phyloP scores from a whole-genome alignment of 1,284 basidiomycete genomes.

The Leccinum subrobustum region DNA sequence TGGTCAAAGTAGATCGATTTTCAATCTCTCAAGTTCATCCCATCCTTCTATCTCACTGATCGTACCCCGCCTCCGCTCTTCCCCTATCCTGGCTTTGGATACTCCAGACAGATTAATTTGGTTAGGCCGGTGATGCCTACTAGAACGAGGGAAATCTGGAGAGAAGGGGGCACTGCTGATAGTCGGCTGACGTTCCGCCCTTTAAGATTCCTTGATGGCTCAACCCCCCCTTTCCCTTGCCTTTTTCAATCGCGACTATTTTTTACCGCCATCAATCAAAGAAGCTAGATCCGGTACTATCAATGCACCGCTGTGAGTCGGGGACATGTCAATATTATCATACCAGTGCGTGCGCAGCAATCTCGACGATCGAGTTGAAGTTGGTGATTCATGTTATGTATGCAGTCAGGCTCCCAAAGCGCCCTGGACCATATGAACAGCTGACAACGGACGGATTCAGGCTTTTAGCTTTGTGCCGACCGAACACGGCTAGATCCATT shows the following conservation, averaged over 20 bases:
- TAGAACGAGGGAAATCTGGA: not conserved
- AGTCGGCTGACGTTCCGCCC: not conserved
- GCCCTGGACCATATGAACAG: not conserved
- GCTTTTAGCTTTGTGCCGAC: not conserved
- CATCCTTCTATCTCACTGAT: not conserved
- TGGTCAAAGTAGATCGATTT: not conserved
- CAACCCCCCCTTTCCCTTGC: not conserved
- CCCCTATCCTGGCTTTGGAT: not conserved
- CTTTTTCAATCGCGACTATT: not conserved
- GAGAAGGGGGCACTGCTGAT: not conserved
- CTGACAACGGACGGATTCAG: not conserved
- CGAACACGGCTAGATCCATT: not conserved
- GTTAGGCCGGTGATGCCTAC: not conserved
- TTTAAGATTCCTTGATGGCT: not conserved
- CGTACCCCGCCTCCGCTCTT: not conserved
- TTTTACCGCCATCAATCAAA: not conserved
- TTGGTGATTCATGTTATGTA: not conserved
- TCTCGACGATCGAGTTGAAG: not conserved
- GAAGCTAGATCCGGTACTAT: not conserved
- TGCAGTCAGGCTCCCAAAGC: not conserved
- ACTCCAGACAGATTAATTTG: not conserved
- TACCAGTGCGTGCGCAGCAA: slow-evolving; percentile 2
- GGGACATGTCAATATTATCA: not conserved
- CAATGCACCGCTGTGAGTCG: not conserved
- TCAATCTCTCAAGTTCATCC: not conserved